Evolutionary conservation across 1,284 basidiomycete genomes (phyloP).

Genomic region (Pisolithus thermaeus): DNA sequence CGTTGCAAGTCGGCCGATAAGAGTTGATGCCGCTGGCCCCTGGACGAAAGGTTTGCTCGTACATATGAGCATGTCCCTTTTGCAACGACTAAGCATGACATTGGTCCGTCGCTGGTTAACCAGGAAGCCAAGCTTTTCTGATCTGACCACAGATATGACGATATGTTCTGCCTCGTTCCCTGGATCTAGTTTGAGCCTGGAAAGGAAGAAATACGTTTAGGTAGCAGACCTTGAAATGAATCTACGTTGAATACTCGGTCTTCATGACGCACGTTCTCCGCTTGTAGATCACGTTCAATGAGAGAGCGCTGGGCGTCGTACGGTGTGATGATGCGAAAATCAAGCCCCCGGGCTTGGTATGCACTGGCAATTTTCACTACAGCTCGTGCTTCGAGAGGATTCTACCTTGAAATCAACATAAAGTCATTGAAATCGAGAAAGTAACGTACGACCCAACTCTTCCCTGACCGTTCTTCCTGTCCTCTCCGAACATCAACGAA

Average conservation of each 20-base stretch:
- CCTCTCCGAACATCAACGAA: conserved; percentile 27
- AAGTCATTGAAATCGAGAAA: background rate
- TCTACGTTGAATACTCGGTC: too few species aligned
- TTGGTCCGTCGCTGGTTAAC: conserved; percentile 41
- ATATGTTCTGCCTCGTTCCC: background rate
- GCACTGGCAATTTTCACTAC: too few species aligned
- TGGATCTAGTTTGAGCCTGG: too few species aligned
- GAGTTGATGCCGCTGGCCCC: conserved; percentile 31
- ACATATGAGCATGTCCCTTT: conserved; percentile 48
- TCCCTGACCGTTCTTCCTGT: conserved; percentile 14
- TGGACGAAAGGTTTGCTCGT: conserved; percentile 43
- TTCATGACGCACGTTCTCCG: too few species aligned
- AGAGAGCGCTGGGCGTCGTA: too few species aligned
- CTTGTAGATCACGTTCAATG: too few species aligned
- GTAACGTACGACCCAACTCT: conserved; percentile 24
- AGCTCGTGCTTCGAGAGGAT: too few species aligned
- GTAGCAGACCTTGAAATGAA: too few species aligned
- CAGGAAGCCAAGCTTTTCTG: conserved; percentile 31
- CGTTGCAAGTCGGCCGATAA: conserved; percentile 44
- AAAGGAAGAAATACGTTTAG: too few species aligned
- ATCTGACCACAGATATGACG: conserved; percentile 16
- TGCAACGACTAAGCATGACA: conserved; percentile 65
- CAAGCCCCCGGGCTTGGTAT: too few species aligned
- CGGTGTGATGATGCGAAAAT: too few species aligned
- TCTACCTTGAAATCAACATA: too few species aligned